A percentile compares a stretch with the other conserved stretches of the same genome.
Conservation (phyloP, 305 asterid genomes). For the Fraxinus angustifolia region DNA sequence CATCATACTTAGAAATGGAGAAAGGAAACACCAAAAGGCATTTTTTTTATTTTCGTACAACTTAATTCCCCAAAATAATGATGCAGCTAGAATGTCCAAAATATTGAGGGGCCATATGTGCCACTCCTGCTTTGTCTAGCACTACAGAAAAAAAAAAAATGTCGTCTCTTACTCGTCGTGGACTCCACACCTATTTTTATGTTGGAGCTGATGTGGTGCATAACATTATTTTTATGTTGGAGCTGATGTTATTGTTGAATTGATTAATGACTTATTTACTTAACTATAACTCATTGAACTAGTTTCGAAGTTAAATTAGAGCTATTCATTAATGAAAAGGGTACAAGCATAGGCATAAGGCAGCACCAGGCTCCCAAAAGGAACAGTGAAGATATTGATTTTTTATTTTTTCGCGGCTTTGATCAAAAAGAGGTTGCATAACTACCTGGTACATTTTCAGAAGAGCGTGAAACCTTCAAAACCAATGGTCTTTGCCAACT, state of each 20-base stretch:
- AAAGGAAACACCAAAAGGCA: background rate
- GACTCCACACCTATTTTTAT: background rate
- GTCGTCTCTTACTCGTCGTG: background rate
- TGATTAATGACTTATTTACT: background rate
- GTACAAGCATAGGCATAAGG: background rate
- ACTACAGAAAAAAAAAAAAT: background rate
- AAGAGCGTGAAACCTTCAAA: constrained; percentile 53
- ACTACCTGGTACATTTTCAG: constrained; percentile 61
- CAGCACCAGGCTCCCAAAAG: background rate
- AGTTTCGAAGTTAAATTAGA: background rate
- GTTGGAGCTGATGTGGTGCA: background rate
- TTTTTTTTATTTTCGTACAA: background rate
- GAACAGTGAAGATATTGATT: background rate
- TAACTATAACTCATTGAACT: background rate
- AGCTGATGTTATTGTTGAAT: background rate
- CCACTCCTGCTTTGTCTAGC: background rate
- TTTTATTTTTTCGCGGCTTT: background rate
- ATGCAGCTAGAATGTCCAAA: background rate
- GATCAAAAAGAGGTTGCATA: background rate
- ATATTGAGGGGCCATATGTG: background rate
- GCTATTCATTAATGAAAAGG: background rate
- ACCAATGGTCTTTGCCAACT: constrained; percentile 21
- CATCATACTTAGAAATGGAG: background rate
- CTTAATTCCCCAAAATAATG: background rate
- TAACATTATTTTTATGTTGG: background rate